Base-by-base conservation (phyloP, 352 stramenopile species). In the Phytophthora nicotianae region DNA sequence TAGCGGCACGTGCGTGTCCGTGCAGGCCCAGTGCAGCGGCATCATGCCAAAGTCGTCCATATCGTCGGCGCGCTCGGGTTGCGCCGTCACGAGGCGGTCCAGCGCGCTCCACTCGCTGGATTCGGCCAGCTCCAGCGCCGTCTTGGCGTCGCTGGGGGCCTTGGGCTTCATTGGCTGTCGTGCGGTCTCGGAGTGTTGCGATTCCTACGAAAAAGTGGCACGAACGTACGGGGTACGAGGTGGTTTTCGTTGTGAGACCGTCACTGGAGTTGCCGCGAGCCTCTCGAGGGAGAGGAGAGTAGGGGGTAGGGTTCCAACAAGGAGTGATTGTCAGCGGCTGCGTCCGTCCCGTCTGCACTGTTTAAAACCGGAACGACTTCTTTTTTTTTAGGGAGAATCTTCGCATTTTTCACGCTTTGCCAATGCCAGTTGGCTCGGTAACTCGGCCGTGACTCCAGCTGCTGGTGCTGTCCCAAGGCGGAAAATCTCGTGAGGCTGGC, bases 31-130 rank as follows among this genome's bases (percentile, higher is more conserved):
- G 69, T 95, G 86, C 50, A 95, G 71, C 50, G 84, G 80, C 70
- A 89, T 86, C 86, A 95, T 95, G 60, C 84, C 86, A 55, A 91
- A 93, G 73, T 95, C 86, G 70, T 95, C 86, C 58, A 81, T 77
- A 54, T 92, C 82, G 43, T 91, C 75, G 20, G 86, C 86, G 68
- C 70, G 73, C 62, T 79, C 70, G 5, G 81, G 66, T 21, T 83
- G 48, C 10, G 67, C 67, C 8, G 71, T 67, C 53, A 94, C 59
- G 47, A 90, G 75, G 19, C 75, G 77, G 51, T 88, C 74, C 37
- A 94, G 72, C 56, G 83, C 74, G 33, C 68, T 71, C 86, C 86
- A 94, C 27, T 85, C 76, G 46, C 75, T 84, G 32, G 72, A 78
- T 67, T 94, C 86, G 61, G 86, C 86, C 33, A 94, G 69, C 65